These are phyloP conservation scores for Talaromyces liani DNA, from an alignment of 495 filamentous ascomycete genomes.

Conservation along the genomic window DNA sequence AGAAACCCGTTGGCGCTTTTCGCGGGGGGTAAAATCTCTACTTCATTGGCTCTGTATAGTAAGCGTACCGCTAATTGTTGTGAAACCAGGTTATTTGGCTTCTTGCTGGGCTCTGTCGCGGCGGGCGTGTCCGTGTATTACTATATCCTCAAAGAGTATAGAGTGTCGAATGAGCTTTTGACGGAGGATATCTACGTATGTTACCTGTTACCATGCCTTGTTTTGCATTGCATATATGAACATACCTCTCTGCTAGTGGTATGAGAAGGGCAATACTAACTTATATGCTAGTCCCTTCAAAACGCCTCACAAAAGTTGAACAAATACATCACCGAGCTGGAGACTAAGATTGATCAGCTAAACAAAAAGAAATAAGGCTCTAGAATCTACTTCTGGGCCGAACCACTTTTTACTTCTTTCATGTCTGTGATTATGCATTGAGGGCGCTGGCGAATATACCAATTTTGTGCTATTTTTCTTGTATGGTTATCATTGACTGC, in stretches of 20 bases:
- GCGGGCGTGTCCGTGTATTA: conserved; percentile 79
- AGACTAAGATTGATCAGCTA: conserved; percentile 69
- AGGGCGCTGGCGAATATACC: background rate
- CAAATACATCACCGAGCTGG: conserved; percentile 70
- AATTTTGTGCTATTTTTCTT: background rate
- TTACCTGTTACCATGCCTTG: conserved; percentile 17
- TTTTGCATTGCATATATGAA: background rate
- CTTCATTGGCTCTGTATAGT: background rate
- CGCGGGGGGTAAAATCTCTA: conserved; percentile 71
- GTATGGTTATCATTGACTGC: background rate
- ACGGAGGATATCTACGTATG: conserved; percentile 94
- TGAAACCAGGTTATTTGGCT: conserved; percentile 71
- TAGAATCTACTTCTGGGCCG: background rate
- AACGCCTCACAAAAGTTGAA: conserved; percentile 78
- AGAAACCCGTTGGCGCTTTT: conserved; percentile 85
- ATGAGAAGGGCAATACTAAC: conserved; percentile 5
- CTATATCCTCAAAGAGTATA: conserved; percentile 88
- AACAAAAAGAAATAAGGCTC: conserved; percentile 50
- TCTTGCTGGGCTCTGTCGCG: conserved; percentile 77
- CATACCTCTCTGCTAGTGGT: background rate
- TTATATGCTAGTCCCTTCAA: conserved; percentile 64
- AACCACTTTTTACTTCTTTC: background rate
- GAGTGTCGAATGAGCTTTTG: conserved; percentile 85
- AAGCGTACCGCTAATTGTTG: conserved; percentile 5
- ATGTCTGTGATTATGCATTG: background rate